Conservation (phyloP, 179 eudicot species). For the Spergularia azorica region DNA sequence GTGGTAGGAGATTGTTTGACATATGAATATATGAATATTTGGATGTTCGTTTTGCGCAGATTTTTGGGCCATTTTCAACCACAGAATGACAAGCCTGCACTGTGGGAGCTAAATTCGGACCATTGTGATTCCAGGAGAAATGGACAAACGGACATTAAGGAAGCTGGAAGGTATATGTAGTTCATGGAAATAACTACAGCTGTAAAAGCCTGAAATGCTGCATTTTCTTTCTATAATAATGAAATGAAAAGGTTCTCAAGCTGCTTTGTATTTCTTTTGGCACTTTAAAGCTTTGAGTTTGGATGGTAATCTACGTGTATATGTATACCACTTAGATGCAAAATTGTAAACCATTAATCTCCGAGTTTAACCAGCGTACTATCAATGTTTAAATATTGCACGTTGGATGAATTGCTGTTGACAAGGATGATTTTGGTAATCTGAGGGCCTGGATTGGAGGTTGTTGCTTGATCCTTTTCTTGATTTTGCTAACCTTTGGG, state of each 20-base stretch:
- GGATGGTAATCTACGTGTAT: not conserved
- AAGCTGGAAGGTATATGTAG: constrained; percentile 54
- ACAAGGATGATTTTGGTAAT: not conserved
- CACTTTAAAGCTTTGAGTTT: constrained; percentile 7
- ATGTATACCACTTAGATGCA: not conserved
- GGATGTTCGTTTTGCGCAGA: constrained; percentile 34
- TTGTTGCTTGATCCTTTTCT: not conserved
- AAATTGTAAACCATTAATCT: not conserved
- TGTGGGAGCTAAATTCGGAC: constrained; percentile 65
- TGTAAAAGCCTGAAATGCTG: not conserved
- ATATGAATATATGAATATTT: no score
- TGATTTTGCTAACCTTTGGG: not conserved
- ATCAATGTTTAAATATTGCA: not conserved
- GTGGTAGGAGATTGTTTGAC: not conserved
- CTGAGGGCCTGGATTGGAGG: not conserved
- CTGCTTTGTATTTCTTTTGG: not conserved
- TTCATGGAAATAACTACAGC: not conserved
- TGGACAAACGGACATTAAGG: constrained; percentile 41
- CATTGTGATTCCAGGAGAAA: constrained; percentile 43
- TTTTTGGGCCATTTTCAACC: constrained; percentile 86
- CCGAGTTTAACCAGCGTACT: not conserved
- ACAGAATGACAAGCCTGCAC: constrained; percentile 61
- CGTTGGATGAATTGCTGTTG: not conserved
- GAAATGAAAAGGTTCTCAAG: not conserved
- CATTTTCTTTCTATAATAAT: not conserved